Percentiles rank a stretch among this genome's conserved stretches.
Evolutionary conservation across 1,284 basidiomycete genomes (phyloP).

Genomic region (Apiotrichum sp.): DNA sequence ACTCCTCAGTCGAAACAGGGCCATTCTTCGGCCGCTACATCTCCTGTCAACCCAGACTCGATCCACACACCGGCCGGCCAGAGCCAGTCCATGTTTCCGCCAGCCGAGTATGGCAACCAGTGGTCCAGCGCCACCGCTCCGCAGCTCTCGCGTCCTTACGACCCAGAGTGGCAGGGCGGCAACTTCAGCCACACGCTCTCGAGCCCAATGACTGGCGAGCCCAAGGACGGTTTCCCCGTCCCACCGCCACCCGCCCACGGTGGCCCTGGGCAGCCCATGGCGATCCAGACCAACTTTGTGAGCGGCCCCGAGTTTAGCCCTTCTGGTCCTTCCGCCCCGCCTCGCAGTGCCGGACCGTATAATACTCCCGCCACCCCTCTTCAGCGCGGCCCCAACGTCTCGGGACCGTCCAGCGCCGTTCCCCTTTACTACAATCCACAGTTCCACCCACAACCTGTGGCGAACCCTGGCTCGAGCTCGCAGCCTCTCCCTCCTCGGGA

Average conservation of each 20-base stretch:
- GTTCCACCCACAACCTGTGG: slow-evolving; percentile 1
- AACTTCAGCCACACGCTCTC: slow-evolving; percentile 5
- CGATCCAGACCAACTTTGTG: not conserved
- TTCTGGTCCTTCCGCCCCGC: not conserved
- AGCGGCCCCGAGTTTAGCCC: not conserved
- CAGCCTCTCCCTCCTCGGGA: not conserved
- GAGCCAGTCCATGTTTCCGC: slow-evolving; percentile 7
- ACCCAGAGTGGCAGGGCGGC: slow-evolving; percentile 1
- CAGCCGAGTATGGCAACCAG: slow-evolving; percentile 1
- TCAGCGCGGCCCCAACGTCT: not conserved
- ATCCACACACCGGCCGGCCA: slow-evolving; percentile 13
- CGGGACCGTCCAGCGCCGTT: not conserved
- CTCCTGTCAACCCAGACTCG: slow-evolving; percentile 9
- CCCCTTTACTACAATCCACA: slow-evolving; percentile 7
- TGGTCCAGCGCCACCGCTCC: slow-evolving; percentile 6
- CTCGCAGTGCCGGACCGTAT: not conserved
- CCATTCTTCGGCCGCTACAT: slow-evolving; percentile 5
- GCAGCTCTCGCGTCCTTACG: slow-evolving; percentile 6
- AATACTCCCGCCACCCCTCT: slow-evolving; percentile 2
- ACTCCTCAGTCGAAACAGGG: not conserved
- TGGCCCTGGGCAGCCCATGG: not conserved
- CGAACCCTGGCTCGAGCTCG: not conserved
- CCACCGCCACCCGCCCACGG: not conserved
- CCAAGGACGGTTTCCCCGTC: not conserved
- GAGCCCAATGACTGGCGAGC: slow-evolving; percentile 1